Base-by-base conservation (phyloP, 2,329 filamentous ascomycete species). In the Penicillium griseofulvum region DNA sequence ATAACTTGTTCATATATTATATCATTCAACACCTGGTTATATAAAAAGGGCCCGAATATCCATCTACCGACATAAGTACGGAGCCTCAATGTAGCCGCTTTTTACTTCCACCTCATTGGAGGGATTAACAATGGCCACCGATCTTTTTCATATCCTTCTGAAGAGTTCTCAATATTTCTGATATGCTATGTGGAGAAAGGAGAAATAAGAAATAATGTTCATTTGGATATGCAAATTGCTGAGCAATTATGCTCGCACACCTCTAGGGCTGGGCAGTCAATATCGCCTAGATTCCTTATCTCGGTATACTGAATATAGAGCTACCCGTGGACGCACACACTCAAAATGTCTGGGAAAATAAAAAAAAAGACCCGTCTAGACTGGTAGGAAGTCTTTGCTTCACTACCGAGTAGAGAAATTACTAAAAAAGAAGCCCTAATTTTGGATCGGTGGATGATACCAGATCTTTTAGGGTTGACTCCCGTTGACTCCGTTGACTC, bases 21-120 rank as follows among this genome's bases (percentile, higher is more conserved):
- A 42, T 54, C 57, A 60, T 28, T 60, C 52, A 39, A 50, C 53
- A 53, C 19, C 54, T 62, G 26, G 28, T 62, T 55, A 37, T 59
- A 59, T 38, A 22, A 56, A 47, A 62, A 58, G 24, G 39, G 57
- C 44, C 48, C 56, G 19, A 60, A 60, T 26, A 57, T 50, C 34
- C 59, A 60, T 50, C 34, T 64, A 37, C 50, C 46, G 34, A 26
- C 34, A 60, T 22, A 33, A 2, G 1, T 33, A 33, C 12, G 5
- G 9, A 28, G 26, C 6, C 26, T 28, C 26, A 28, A 9, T 9
- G 9, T 1, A 26, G 52, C 51, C 41, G 52, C 10, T 62, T 61
- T 37, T 63, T 51, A 44, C 62, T 63, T 17, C 62, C 55, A 34
- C 57, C 57, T n/a, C 51, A 64, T 46, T 65, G 57, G 58, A 61